phyloP scores from a whole-genome alignment of 176 grass and related monocot species.

The Cenchrus purpureus region DNA sequence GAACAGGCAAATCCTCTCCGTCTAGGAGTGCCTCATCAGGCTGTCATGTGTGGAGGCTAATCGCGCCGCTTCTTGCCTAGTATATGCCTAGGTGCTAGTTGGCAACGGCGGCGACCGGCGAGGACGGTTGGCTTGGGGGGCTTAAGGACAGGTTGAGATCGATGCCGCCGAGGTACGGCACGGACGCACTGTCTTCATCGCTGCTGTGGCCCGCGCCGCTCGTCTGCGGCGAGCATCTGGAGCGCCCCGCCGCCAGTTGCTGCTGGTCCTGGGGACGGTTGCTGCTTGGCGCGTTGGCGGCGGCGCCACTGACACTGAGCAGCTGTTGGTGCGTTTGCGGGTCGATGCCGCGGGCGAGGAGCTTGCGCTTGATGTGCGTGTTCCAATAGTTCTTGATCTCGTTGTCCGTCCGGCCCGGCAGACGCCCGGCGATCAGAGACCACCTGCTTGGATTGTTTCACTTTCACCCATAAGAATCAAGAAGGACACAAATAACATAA shows the following conservation, averaged over 20 bases:
- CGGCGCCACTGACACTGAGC: conserved; percentile 3
- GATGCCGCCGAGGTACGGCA: conserved; percentile 38
- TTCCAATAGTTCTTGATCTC: conserved; percentile 99
- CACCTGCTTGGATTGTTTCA: conserved; percentile 44
- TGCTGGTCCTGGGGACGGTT: background rate
- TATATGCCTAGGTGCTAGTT: conserved; percentile 1
- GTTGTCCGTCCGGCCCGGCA: conserved; percentile 87
- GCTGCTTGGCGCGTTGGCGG: background rate
- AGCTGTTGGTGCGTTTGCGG: conserved; percentile 64
- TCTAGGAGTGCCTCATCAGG: conserved; percentile 16
- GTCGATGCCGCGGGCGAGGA: conserved; percentile 67
- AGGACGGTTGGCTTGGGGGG: conserved; percentile 49
- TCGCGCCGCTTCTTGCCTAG: background rate
- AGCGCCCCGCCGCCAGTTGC: background rate
- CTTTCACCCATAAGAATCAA: background rate
- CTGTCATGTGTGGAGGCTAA: background rate
- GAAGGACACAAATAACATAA: background rate
- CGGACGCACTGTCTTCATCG: conserved; percentile 22
- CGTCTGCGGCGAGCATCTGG: conserved; percentile 34
- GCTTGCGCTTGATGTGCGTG: conserved; percentile 88
- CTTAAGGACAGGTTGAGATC: conserved; percentile 78
- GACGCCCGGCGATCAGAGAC: conserved; percentile 75
- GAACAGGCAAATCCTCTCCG: conserved; percentile 28
- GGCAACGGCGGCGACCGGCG: background rate
- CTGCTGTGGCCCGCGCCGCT: conserved; percentile 19